These are phyloP conservation scores for Kuraishia piskuri DNA, from an alignment of 805 yeast species.

Conservation along the genomic window DNA sequence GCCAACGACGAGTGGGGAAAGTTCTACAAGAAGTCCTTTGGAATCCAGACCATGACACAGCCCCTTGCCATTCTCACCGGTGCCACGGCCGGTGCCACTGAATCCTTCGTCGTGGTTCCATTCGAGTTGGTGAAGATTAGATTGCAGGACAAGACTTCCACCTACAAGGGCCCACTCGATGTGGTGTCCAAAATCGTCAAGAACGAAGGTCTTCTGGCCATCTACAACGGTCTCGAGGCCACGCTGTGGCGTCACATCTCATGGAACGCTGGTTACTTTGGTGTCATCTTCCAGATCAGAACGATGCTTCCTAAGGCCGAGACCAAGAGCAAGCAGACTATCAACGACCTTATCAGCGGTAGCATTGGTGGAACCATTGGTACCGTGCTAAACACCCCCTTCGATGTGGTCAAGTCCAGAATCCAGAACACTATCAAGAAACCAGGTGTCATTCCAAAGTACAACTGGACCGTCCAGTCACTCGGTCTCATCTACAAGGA, in stretches of 20 bases:
- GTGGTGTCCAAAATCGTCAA: slow-evolving; percentile 66
- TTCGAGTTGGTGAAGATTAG: slow-evolving; percentile 93
- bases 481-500: slow-evolving; percentile 67
- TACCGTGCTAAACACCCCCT: slow-evolving; percentile 91
- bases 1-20: slow-evolving; percentile 97
- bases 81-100: slow-evolving; percentile 97
- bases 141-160: slow-evolving; percentile 81
- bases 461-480: slow-evolving; percentile 88
- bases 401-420: slow-evolving; percentile 95
- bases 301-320: slow-evolving; percentile 69
- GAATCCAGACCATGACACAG: slow-evolving; percentile 63
- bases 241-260: slow-evolving; percentile 94
- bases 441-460: slow-evolving; percentile 75
- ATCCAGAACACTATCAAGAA: slow-evolving; percentile 66
- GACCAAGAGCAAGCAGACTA: slow-evolving; percentile 62
- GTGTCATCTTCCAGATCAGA: slow-evolving; percentile 85
- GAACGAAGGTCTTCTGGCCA: slow-evolving; percentile 70
- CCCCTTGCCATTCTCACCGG: slow-evolving; percentile 86
- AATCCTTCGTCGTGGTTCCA: slow-evolving; percentile 94
- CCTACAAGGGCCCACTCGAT: slow-evolving; percentile 77
- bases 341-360: slow-evolving; percentile 87
- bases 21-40: slow-evolving; percentile 65
- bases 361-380: slow-evolving; percentile 96
- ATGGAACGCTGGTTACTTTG: slow-evolving; percentile 99
- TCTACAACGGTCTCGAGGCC: slow-evolving; percentile 93